phyloP scores from a whole-genome alignment of 352 stramenopile species.

The Saprolegnia parasitica region DNA sequence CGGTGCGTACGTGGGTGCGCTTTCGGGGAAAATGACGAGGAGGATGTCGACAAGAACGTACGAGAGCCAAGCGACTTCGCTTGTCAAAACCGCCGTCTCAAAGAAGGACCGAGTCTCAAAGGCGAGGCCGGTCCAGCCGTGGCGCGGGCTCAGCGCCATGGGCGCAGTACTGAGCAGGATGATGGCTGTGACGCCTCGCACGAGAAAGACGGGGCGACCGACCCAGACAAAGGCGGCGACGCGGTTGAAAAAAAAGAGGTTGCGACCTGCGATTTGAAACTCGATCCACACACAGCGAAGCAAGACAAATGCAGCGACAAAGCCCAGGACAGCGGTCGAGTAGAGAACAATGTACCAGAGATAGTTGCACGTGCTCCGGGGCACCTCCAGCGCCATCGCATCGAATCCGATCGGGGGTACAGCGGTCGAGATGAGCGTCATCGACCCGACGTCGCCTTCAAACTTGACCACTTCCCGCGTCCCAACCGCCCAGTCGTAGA shows the following conservation, averaged over 20 bases:
- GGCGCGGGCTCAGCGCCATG: background rate
- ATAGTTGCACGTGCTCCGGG: constrained; percentile 12
- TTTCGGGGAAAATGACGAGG: background rate
- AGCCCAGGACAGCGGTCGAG: background rate
- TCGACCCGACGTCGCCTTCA: background rate
- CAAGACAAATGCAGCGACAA: background rate
- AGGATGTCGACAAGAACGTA: background rate
- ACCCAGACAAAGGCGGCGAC: constrained; percentile 14
- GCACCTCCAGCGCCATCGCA: constrained; percentile 13
- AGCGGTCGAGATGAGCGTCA: background rate
- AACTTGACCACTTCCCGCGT: constrained; percentile 14
- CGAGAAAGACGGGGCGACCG: constrained; percentile 11
- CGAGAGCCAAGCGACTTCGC: constrained; percentile 7
- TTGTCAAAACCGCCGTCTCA: background rate
- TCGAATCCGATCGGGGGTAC: background rate
- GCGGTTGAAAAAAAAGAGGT: constrained; percentile 15
- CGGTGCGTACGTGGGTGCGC: background rate
- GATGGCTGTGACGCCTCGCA: constrained; percentile 9
- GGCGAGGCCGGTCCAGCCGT: background rate
- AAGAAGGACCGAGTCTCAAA: background rate
- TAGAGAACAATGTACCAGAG: constrained; percentile 19
- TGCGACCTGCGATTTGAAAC: background rate
- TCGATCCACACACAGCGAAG: background rate
- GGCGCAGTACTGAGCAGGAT: background rate
- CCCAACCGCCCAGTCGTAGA: constrained; percentile 19